Evolutionary conservation across 164 flowering plant species (phyloP), one percentile per base, ranked within the genome.

Genomic region (Stephania japonica): DNA sequence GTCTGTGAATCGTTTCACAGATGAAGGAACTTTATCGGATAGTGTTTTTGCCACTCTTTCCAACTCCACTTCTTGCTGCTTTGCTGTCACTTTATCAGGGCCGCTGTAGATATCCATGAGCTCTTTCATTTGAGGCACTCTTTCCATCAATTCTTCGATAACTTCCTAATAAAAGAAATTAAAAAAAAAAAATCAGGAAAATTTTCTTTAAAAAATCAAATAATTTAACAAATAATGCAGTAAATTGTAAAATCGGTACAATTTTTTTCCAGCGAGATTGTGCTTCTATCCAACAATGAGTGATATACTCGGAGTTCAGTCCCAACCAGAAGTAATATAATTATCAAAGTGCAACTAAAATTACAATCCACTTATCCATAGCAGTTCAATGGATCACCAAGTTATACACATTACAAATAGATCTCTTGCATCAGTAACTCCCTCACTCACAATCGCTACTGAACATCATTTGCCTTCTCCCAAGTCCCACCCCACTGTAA

Each of bases 11-110:
- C 73, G 82, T 77, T 86, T 86, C 7, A 94, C 87, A 70, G 97
- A 88, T 75, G 80, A 73, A 72, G 97, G 97, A 44, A 81, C 85
- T 71, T 80, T 85, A 8, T 81, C 80, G 56, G 98, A 97, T 53
- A 91, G 79, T 25, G 88, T 89, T 71, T 82, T 81, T n/a, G 97
- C 93, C 69, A 94, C 87, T 80, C 88, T 88, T 78, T 89, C 92
- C 63, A 92, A 78, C 73, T 90, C 97, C 78, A 81, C 73, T 18
- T 85, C 77, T 70, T 94, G 97, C 69, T 84, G 71, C 86, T 86
- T 90, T 26, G 97, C 98, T 62, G 98, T 92, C 27, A 90, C 85
- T 80, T 86, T 85, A 78, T 87, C 91, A 50, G 92, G 89, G 44
- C 97, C 97, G 77, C 87, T 71, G 67, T 92, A 92, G 76, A 78